These are phyloP conservation scores for Tephrocybe sp. DNA, from an alignment of 768 basidiomycete genomes.

Conservation along the genomic window DNA sequence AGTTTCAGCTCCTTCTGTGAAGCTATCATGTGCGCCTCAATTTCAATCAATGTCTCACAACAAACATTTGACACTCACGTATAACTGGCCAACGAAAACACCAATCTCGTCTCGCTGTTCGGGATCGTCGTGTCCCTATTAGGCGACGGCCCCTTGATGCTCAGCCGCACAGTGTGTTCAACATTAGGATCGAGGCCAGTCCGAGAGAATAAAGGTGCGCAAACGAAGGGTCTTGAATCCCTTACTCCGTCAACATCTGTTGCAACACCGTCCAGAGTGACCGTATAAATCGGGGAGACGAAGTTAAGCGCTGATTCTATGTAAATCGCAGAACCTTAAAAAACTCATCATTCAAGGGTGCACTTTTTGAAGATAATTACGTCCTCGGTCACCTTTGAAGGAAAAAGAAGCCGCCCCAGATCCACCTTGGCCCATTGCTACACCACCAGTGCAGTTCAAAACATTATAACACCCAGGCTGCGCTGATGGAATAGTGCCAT, in stretches of 20 bases:
- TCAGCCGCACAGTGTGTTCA: conserved; percentile 22
- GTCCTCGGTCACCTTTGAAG: conserved; percentile 19
- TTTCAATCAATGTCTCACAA: not conserved
- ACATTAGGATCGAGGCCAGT: conserved; percentile 21
- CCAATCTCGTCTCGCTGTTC: conserved; percentile 10
- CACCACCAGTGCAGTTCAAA: conserved; percentile 18
- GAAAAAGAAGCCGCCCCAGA: conserved; percentile 18
- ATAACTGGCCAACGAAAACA: conserved; percentile 23
- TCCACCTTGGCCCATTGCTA: conserved; percentile 15
- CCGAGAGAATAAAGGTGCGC: conserved; percentile 22
- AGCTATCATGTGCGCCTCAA: not conserved
- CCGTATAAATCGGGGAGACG: conserved; percentile 21
- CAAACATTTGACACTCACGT: conserved; percentile 14
- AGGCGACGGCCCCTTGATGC: conserved; percentile 22
- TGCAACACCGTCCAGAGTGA: conserved; percentile 22
- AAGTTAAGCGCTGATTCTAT: conserved; percentile 20
- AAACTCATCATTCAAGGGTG: not conserved
- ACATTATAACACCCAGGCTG: conserved; percentile 21
- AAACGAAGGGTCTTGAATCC: conserved; percentile 15
- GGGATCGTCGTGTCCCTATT: conserved; percentile 11
- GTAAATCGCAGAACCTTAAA: conserved; percentile 24
- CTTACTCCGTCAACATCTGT: conserved; percentile 24
- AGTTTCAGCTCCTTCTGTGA: no score
- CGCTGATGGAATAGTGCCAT: conserved; percentile 1
- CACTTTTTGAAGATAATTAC: not conserved